Evolutionary conservation across 371 early-diverging fungal genomes (phyloP), one percentile per base, ranked within the genome.

Genomic region (Mucor piriformis): DNA sequence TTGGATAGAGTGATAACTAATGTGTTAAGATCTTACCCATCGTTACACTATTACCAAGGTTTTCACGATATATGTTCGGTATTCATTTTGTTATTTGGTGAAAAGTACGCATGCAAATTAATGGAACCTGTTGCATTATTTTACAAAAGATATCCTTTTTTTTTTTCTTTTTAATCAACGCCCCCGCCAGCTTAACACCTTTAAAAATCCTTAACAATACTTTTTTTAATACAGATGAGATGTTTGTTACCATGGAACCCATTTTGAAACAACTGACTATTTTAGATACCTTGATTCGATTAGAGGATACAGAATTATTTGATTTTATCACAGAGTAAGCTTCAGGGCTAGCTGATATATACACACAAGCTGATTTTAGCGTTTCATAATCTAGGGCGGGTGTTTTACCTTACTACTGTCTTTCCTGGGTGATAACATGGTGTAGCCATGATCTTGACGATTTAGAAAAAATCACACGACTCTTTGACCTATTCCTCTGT

Each of bases 361-460:
- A n/a, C n/a, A n/a, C n/a, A n/a, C n/a, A n/a, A n/a, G n/a, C n/a
- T n/a, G n/a, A n/a, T n/a, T n/a, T n/a, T n/a, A n/a, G n/a, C n/a
- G n/a, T n/a, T n/a, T n/a, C n/a, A n/a, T n/a, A n/a, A 18, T 42
- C 35, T 62, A 83, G 84, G 44, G 74, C 86, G 8, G 77, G 80
- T 18, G 83, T 90, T 6, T 77, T 86, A n/a, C 92, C 93, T 2
- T 91, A 87, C 64, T 95, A 91, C 62, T 83, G 84, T 34, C 73
- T 94, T 32, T 87, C 88, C 56, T 93, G 93, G 93, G 83, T 94
- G 8, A 77, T 94, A 44, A 91, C 94, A 13, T 95, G 95, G 95
- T 90, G 85, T 66, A 86, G 89, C 25, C 95, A 95, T 66, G 88
- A 93, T 57, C 47, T 94, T 4, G 62, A 71, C 27, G 79, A 79